These are phyloP conservation scores for Eucalyptus marginata DNA, from an alignment of 345 rosid genomes.

Conservation along the genomic window DNA sequence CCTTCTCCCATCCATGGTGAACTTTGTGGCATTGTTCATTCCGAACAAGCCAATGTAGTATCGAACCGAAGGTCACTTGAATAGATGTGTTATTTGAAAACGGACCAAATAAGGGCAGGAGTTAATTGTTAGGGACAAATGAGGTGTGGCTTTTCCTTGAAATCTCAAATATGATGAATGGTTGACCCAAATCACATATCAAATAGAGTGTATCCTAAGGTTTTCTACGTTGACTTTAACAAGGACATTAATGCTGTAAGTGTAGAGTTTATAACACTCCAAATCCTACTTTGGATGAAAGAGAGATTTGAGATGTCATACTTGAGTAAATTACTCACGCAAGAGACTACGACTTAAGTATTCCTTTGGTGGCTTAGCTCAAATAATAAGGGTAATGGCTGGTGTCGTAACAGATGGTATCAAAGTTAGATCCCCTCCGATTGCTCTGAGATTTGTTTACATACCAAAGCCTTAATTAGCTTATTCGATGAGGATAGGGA, in stretches of 20 bases:
- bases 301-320: background rate
- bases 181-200: background rate
- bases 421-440: background rate
- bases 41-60: background rate
- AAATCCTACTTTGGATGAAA: background rate
- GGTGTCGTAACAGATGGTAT: background rate
- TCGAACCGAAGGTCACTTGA: background rate
- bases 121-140: background rate
- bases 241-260: background rate
- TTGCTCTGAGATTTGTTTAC: background rate
- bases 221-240: background rate
- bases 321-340: background rate
- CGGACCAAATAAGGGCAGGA: background rate
- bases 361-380: background rate
- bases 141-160: background rate
- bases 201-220: background rate
- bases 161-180: background rate
- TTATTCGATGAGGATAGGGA: background rate
- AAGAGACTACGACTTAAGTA: background rate
- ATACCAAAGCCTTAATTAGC: background rate
- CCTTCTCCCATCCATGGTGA: background rate
- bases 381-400: background rate
- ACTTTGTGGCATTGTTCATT: background rate
- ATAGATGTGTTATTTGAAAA: background rate
- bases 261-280: background rate